Conservation (phyloP, 1,284 basidiomycete species). For the Microbotryum intermedium region DNA sequence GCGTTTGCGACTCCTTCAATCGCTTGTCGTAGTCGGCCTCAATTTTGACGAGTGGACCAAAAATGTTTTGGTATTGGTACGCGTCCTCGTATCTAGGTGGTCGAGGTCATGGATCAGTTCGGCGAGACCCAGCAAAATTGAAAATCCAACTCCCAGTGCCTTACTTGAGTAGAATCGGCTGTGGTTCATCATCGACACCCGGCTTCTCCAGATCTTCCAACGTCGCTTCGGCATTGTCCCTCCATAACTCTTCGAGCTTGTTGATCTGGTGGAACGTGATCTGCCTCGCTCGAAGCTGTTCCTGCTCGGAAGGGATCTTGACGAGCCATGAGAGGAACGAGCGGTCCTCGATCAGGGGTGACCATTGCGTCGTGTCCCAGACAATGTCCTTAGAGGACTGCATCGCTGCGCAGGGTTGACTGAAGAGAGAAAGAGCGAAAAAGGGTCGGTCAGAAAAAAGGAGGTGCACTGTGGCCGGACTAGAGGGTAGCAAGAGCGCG, state of each 20-base stretch:
- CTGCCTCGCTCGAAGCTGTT: conserved; percentile 87
- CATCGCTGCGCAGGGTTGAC: conserved; percentile 94
- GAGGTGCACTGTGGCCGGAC: no score
- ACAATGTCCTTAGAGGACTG: conserved; percentile 84
- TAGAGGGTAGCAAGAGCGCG: background rate
- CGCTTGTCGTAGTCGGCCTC: conserved; percentile 98
- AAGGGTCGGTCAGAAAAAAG: background rate
- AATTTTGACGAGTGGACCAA: conserved; percentile 97
- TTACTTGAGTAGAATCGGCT: conserved; percentile 68
- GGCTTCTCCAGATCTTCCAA: conserved; percentile 95
- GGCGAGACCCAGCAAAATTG: background rate
- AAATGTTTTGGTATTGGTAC: conserved; percentile 99
- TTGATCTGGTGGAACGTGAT: conserved; percentile 96
- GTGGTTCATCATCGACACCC: conserved; percentile 91
- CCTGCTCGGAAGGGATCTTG: conserved; percentile 89
- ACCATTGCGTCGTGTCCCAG: conserved; percentile 97
- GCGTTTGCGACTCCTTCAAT: conserved; percentile 95
- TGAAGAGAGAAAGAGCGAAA: conserved; percentile 36
- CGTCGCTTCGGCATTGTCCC: conserved; percentile 87
- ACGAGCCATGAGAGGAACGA: conserved; percentile 98
- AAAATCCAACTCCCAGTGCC: conserved; percentile 4
- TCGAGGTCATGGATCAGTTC: background rate
- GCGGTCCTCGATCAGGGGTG: conserved; percentile 94
- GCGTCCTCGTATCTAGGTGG: conserved; percentile 79
- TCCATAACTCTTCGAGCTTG: conserved; percentile 94